A percentile compares a stretch with the other conserved stretches of the same genome.
Evolutionary conservation across 345 rosid genomes (phyloP).

Genomic region (Syzygium aromaticum): DNA sequence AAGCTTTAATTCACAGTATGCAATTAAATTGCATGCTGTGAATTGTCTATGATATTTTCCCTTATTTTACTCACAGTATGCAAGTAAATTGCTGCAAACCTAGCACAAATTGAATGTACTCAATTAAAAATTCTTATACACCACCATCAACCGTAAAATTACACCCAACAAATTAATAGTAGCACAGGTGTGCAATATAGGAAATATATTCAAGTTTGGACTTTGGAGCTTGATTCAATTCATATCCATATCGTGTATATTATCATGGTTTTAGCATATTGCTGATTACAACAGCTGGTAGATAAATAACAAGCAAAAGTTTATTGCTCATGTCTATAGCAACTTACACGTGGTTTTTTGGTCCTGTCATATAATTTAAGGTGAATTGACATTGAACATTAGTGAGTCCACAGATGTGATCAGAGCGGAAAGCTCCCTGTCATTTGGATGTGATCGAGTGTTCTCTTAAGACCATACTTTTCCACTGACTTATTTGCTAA

Average conservation of each 20-base stretch:
- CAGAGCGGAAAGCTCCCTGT: conserved; percentile 77
- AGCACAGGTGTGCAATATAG: background rate
- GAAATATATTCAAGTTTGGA: background rate
- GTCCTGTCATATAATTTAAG: background rate
- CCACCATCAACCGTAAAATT: background rate
- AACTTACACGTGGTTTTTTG: background rate
- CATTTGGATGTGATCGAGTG: conserved; percentile 78
- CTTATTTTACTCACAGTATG: background rate
- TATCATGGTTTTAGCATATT: background rate
- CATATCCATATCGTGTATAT: background rate
- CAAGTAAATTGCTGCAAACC: background rate
- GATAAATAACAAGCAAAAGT: background rate
- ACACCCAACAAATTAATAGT: background rate
- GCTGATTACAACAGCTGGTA: background rate
- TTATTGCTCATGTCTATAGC: background rate
- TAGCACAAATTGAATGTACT: background rate
- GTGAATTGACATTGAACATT: background rate
- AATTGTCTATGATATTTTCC: background rate
- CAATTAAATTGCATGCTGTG: background rate
- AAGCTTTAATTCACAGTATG: background rate
- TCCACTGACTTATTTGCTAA: conserved; percentile 63
- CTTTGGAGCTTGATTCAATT: background rate
- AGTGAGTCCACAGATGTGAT: background rate
- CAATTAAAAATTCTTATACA: background rate
- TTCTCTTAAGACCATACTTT: conserved; percentile 56